Conservation (phyloP, 2,329 filamentous ascomycete genomes). For the Fusarium albosuccineum region DNA sequence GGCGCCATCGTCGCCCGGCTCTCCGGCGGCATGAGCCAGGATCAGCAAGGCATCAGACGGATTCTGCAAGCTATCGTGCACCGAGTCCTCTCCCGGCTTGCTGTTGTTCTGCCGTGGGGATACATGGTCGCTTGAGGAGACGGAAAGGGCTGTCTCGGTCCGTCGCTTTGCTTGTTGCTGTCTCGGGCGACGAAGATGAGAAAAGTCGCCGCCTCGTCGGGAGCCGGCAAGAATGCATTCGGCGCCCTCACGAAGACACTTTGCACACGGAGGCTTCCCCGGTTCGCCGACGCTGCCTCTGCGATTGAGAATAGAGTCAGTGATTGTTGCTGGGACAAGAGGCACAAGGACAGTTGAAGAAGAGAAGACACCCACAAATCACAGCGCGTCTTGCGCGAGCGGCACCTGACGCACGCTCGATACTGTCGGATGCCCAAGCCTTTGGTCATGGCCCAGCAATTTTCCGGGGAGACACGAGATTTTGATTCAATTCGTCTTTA, state of each 20-base stretch:
- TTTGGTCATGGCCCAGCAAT: slow-evolving; percentile 17
- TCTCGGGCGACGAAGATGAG: slow-evolving; percentile 14
- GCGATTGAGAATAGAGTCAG: not conserved
- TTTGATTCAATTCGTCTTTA: not conserved
- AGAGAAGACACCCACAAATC: slow-evolving; percentile 15
- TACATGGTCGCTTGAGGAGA: slow-evolving; percentile 18
- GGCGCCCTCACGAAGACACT: slow-evolving; percentile 25
- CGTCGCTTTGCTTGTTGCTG: slow-evolving; percentile 7
- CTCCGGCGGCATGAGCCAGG: not conserved
- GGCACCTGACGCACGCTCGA: slow-evolving; percentile 24
- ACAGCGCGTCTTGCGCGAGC: slow-evolving; percentile 24
- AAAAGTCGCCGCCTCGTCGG: slow-evolving; percentile 22
- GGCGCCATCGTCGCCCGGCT: not conserved
- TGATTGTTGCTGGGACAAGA: not conserved
- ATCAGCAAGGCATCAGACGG: not conserved
- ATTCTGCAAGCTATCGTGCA: not conserved
- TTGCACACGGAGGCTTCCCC: slow-evolving; percentile 23
- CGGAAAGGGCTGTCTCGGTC: slow-evolving; percentile 5
- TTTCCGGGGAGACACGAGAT: not conserved
- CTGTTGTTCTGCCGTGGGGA: slow-evolving; percentile 10
- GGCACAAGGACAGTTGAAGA: not conserved
- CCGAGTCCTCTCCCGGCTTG: slow-evolving; percentile 6
- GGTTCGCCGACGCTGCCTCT: slow-evolving; percentile 18
- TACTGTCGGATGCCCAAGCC: slow-evolving; percentile 22
- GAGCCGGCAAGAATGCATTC: slow-evolving; percentile 21